Conservation (phyloP, 805 yeast species). For the Lipomyces yamanashiensis region DNA sequence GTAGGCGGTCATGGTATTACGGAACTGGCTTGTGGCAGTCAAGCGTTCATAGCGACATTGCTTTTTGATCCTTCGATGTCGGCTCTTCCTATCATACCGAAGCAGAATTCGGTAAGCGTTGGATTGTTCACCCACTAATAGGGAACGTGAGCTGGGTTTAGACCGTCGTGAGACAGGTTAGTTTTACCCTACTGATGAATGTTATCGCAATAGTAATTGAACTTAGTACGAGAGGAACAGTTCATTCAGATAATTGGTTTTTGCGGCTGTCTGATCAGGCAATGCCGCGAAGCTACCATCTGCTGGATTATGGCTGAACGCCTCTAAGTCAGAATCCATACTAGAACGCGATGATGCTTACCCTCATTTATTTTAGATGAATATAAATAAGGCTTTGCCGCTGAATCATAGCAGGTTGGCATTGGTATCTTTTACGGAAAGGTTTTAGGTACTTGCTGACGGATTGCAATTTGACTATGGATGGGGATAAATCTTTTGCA, state of each 20-base stretch:
- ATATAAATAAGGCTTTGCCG: conserved; percentile 46
- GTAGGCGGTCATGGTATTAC: no score
- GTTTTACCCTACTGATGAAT: conserved; percentile 14
- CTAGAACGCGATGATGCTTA: conserved; percentile 53
- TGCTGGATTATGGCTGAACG: conserved; percentile 57
- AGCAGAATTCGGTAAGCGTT: conserved; percentile 55
- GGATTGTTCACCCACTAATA: conserved; percentile 55
- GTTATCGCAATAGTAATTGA: conserved; percentile 50
- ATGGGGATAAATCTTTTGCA: conserved; percentile 56
- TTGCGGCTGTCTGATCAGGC: conserved; percentile 55
- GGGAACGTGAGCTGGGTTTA: conserved; percentile 42
- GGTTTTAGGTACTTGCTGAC: conserved; percentile 50
- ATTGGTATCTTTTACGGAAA: conserved; percentile 48
- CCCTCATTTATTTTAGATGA: conserved; percentile 52
- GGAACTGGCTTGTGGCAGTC: conserved; percentile 56
- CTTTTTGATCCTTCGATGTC: conserved; percentile 53
- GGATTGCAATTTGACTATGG: conserved; percentile 53
- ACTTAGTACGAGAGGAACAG: conserved; percentile 54
- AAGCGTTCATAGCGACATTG: conserved; percentile 55
- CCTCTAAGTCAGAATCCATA: conserved; percentile 61
- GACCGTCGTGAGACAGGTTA: conserved; percentile 15
- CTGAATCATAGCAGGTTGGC: conserved; percentile 52
- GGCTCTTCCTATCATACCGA: conserved; percentile 51
- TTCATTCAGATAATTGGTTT: conserved; percentile 55
- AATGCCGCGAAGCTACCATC: conserved; percentile 57